Percentiles rank a stretch among this genome's conserved stretches.
These are phyloP conservation scores for Malus sieversii DNA, from an alignment of 306 rosid species.

Conservation along the genomic window DNA sequence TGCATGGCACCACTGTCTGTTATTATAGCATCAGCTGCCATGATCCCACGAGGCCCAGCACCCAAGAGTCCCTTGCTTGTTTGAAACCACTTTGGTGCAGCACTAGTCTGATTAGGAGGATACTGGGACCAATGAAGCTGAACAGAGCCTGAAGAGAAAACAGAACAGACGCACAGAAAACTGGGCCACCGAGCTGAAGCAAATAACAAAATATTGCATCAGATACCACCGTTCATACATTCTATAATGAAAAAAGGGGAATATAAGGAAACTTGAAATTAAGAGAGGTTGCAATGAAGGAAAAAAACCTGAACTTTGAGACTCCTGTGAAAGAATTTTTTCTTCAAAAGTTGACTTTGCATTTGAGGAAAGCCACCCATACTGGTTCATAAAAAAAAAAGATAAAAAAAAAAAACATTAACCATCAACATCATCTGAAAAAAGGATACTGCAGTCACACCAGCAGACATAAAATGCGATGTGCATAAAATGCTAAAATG, in stretches of 20 bases:
- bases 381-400: constrained; percentile 45
- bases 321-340: constrained; percentile 87
- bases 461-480: constrained; percentile 1
- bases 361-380: constrained; percentile 90
- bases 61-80: constrained; percentile 96
- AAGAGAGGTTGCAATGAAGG: constrained; percentile 5
- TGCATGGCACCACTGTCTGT: constrained; percentile 98
- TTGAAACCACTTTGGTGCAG: constrained; percentile 75
- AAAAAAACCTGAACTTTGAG: constrained; percentile 70
- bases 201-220: constrained; percentile 24
- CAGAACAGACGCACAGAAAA: constrained; percentile 87
- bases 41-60: constrained; percentile 92
- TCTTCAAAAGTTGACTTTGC: constrained; percentile 77
- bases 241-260: too few relatives aligned
- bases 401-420: not conserved
- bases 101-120: constrained; percentile 70
- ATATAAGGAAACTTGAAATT: not conserved
- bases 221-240: constrained; percentile 7
- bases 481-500: not conserved
- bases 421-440: not conserved
- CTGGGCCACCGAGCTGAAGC: constrained; percentile 96
- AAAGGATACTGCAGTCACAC: constrained; percentile 12
- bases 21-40: constrained; percentile 98
- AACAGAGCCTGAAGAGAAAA: constrained; percentile 94
- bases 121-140: constrained; percentile 98